Base-by-base conservation (phyloP, 192 early-diverging fungal species). In the Funneliformis mosseae region DNA sequence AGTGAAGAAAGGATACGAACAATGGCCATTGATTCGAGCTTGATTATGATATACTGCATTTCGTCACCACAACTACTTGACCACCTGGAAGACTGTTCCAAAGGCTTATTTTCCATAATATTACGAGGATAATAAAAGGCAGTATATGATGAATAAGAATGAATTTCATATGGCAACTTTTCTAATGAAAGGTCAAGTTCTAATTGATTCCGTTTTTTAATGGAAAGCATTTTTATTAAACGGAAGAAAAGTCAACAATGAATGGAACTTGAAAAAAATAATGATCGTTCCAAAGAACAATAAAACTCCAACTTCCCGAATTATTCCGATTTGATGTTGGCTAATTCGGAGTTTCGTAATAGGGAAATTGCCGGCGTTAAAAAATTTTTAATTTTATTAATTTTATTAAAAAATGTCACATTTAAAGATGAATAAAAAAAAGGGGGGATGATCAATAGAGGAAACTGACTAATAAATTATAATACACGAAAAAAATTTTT, bases 41-140 rank as follows among this genome's bases (percentile, higher is more conserved):
- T 93, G 62, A 99, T 82, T n/a, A 92, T 94, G 59, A 99, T 92
- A 85, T 88, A 97, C 88, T 99, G 97, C 83, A 90, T 85, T 78
- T 98, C 97, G 85, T 97, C 93, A 85, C 96, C 95, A 43, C 87
- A 87, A 23, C 89, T 92, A 46, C 90, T 91, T 42, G 96, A 94
- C 97, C 97, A 99, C 41, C 97, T 89, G 33, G 96, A 98, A 3
- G 89, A 83, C 85, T 98, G 95, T 81, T 98, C 96, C 68, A 89
- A 88, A 33, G 97, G 97, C 38, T 91, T 92, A 85, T 96, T 92
- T 28, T 88, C 88, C 69, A 88, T 84, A 81, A 98, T 96, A 85
- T 97, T 90, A 75, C 89, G 89, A 48, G 97, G 96, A 72, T 95
- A 89, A 84, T 95, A 98, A 64, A 85, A 88, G 2, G 96, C 93